Evolutionary conservation across 768 basidiomycete species (phyloP).

Genomic region (Boletus patriciae): DNA sequence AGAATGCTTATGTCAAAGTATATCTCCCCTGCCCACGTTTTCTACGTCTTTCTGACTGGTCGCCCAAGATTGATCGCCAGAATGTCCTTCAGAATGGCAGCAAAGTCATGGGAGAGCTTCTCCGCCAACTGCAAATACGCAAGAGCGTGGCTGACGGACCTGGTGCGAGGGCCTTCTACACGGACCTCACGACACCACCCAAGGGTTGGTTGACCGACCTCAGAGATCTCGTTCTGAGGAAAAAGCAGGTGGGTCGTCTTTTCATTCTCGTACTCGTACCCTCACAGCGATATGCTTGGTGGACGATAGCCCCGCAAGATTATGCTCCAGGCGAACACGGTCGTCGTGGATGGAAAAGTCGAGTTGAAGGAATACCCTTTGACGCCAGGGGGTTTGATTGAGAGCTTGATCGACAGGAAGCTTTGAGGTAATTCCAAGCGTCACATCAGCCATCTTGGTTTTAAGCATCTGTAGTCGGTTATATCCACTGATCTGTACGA

Average conservation of each 20-base stretch:
- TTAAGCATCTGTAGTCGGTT: background rate
- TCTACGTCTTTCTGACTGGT: background rate
- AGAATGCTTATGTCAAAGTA: slow-evolving; percentile 71
- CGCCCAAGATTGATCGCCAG: slow-evolving; percentile 64
- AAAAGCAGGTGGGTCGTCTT: slow-evolving; percentile 62
- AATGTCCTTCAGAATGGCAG: slow-evolving; percentile 65
- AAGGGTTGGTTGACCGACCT: slow-evolving; percentile 73
- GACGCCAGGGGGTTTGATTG: slow-evolving; percentile 69
- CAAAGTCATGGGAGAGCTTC: slow-evolving; percentile 66
- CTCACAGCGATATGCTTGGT: background rate
- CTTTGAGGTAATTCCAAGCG: slow-evolving; percentile 34
- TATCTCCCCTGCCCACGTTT: slow-evolving; percentile 20
- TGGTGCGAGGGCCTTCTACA: slow-evolving; percentile 79
- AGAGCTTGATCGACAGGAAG: slow-evolving; percentile 77
- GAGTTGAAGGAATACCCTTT: slow-evolving; percentile 78
- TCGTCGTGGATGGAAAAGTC: slow-evolving; percentile 64
- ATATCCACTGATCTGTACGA: background rate
- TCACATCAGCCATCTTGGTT: background rate
- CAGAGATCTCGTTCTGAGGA: slow-evolving; percentile 71
- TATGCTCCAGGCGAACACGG: slow-evolving; percentile 82
- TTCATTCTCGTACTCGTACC: background rate
- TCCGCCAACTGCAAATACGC: slow-evolving; percentile 78
- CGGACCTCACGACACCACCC: slow-evolving; percentile 71
- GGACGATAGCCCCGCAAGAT: slow-evolving; percentile 70
- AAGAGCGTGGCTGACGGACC: slow-evolving; percentile 84